Conservation (phyloP, 2,329 filamentous ascomycete species). For the Myriosclerotinia scirpicola region DNA sequence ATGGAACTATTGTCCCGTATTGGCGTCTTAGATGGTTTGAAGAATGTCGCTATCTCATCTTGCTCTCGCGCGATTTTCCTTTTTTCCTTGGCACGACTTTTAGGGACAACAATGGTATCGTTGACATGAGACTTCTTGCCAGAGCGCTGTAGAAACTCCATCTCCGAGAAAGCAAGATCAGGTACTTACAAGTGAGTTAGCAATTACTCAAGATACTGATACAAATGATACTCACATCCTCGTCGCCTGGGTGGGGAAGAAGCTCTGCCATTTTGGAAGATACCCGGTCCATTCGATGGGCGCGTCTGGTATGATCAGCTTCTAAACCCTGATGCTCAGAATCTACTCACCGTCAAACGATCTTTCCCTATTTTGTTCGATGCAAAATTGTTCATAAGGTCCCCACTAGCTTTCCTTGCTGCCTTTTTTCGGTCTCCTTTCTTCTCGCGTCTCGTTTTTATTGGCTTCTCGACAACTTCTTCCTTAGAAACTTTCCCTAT, state of each 20-base stretch:
- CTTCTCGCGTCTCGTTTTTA: slow-evolving; percentile 27
- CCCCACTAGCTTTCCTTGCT: slow-evolving; percentile 40
- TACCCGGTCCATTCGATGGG: slow-evolving; percentile 43
- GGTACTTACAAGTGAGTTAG: slow-evolving; percentile 44
- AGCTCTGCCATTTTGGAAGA: slow-evolving; percentile 49
- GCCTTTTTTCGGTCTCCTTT: slow-evolving; percentile 30
- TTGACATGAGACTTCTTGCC: slow-evolving; percentile 27
- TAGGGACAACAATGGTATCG: slow-evolving; percentile 36
- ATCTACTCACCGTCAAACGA: slow-evolving; percentile 52
- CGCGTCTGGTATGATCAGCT: slow-evolving; percentile 41
- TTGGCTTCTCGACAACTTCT: slow-evolving; percentile 30
- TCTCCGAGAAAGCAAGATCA: slow-evolving; percentile 54
- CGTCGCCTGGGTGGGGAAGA: slow-evolving; percentile 41
- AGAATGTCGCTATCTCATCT: slow-evolving; percentile 39
- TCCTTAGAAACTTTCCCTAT: slow-evolving; percentile 38
- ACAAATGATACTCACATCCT: slow-evolving; percentile 42
- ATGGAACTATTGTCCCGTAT: slow-evolving; percentile 26
- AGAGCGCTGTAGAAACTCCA: slow-evolving; percentile 46
- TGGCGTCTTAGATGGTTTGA: slow-evolving; percentile 31
- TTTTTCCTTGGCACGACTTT: slow-evolving; percentile 35
- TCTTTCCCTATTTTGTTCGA: slow-evolving; percentile 53
- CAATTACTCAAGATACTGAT: background rate
- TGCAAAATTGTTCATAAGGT: slow-evolving; percentile 56
- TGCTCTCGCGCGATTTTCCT: slow-evolving; percentile 27
- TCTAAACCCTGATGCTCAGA: background rate